Base-by-base conservation (phyloP, 768 basidiomycete species). In the Infundibulicybe gibba region DNA sequence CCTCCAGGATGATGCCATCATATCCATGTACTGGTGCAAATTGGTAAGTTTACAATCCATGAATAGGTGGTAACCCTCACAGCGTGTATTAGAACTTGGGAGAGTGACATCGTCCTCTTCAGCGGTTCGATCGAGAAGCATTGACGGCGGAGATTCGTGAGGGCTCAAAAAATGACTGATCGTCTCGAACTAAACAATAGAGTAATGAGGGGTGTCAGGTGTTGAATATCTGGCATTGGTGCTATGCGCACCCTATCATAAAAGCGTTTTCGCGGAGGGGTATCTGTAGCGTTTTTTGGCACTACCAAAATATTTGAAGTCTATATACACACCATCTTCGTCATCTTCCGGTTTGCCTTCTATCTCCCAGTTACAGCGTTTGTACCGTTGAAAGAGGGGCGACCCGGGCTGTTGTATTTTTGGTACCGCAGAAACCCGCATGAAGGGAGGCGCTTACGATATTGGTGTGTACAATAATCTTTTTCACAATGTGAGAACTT, bases 291-390 rank as follows among this genome's bases (percentile, higher is more conserved):
- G 41, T 17, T 33, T 46, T 41, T 31, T n/a, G 54, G 42, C 21
- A 47, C 33, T 43, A 35, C 47, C 10, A 31, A 43, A 38, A 44
- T 13, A 44, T 17, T 45, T 25, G 8, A 45, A 40, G 30, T n/a
- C 42, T 21, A 17, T 31, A 19, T 2, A 14, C 39, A 37, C 50
- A 87, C 88, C 85, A 59, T 90, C 87, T 69, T 90, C 87, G 47
- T 90, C 87, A 47, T 89, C 88, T 63, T 90, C 88, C 19, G 87
- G 87, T 43, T 66, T 69, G 3, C 84, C 85, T 61, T 89, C 85
- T 32, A 97, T 77, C 59, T 87, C 83, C 93, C 93, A 97, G 35
- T 84, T 87, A 63, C 93, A 95, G 32, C 92, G 84, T 58, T 93
- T 90, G 61, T 94, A 93, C 11, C 85, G 75, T 60, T 97, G 93